A percentile compares a stretch with the other conserved stretches of the same genome.
phyloP scores from a whole-genome alignment of 1,284 basidiomycete genomes.

The Schizophyllum amplum region DNA sequence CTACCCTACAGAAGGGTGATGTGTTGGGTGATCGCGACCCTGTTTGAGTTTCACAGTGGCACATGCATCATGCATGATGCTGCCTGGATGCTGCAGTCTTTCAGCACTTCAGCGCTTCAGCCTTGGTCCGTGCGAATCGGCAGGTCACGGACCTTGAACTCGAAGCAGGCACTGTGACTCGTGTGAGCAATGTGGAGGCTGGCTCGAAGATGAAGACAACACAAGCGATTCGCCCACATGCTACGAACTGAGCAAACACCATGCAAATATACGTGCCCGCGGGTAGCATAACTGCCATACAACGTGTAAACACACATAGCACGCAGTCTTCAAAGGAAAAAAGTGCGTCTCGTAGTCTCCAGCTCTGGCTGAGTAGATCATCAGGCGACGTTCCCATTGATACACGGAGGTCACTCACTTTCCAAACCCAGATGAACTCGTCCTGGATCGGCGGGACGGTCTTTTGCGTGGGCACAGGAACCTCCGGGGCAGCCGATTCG shows the following conservation, averaged over 20 bases:
- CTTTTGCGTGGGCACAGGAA: slow-evolving; percentile 13
- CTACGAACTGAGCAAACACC: background rate
- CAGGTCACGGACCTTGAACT: too few relatives aligned
- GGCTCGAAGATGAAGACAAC: too few relatives aligned
- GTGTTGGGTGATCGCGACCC: too few relatives aligned
- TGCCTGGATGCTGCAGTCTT: too few relatives aligned
- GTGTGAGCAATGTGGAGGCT: too few relatives aligned
- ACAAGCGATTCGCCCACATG: too few relatives aligned
- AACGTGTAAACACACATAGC: background rate
- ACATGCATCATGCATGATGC: too few relatives aligned
- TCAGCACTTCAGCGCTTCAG: too few relatives aligned
- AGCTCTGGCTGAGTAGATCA: slow-evolving; percentile 61
- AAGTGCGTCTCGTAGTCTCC: slow-evolving; percentile 71
- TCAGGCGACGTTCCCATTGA: slow-evolving; percentile 9
- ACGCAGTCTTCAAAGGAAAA: slow-evolving; percentile 55
- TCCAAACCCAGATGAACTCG: slow-evolving; percentile 76
- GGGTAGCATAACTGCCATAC: background rate
- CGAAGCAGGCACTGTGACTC: too few relatives aligned
- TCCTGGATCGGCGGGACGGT: slow-evolving; percentile 51
- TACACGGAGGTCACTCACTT: slow-evolving; percentile 38
- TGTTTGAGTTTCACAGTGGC: too few relatives aligned
- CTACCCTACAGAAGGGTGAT: too few relatives aligned
- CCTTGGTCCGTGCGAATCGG: too few relatives aligned
- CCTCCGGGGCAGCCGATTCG: slow-evolving; percentile 10
- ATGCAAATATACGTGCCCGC: background rate